Base-by-base conservation (phyloP, 352 stramenopile species). In the Peronospora belbahrii region DNA sequence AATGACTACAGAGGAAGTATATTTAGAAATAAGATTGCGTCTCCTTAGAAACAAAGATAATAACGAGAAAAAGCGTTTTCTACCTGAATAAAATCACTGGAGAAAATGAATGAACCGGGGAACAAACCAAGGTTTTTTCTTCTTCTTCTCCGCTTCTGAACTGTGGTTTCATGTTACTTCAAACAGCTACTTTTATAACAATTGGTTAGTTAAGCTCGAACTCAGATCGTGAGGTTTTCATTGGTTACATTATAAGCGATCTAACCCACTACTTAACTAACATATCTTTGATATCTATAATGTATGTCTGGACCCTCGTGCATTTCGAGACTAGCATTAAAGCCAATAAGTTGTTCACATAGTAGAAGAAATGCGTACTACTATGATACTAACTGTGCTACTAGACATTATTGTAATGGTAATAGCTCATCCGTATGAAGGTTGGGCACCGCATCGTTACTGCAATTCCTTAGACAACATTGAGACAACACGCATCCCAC, bases 391-490 rank as follows among this genome's bases (percentile, higher is more conserved):
- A 34, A 42, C 52, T 22, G 45, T 32, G 6, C 7, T 63, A 30
- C 58, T 51, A 18, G 39, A 30, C 17, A 40, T 48, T 10, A 25
- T 49, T 9, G 23, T 37, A 8, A 38, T 17, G 14, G 54, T 52
- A 20, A 41, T 43, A 4, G 67, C 68, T 9, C 60, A 67, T 0
- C 67, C 65, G 13, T 93, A 83, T 42, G 78, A 93, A 43, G 70
- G 66, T 20, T 93, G 81, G 81, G 63, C 78, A 48, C 76, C 77
- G 32, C 81, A 89, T 31, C 72, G 64, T 32, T 93, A 93, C 67
- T 93, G 81, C 53, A 90, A 89, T 28, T 67, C 70, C 28, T 60
- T 88, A 20, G 59, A 75, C 13, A 47, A 55, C 56, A 89, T 90
- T 51, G 73, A 72, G 15, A 56, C 56, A 17, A 58, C 71, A 25